These are phyloP conservation scores for Bolboschoenoplectus hybrid DNA, from an alignment of 202 grass and related monocot species.

Conservation along the genomic window DNA sequence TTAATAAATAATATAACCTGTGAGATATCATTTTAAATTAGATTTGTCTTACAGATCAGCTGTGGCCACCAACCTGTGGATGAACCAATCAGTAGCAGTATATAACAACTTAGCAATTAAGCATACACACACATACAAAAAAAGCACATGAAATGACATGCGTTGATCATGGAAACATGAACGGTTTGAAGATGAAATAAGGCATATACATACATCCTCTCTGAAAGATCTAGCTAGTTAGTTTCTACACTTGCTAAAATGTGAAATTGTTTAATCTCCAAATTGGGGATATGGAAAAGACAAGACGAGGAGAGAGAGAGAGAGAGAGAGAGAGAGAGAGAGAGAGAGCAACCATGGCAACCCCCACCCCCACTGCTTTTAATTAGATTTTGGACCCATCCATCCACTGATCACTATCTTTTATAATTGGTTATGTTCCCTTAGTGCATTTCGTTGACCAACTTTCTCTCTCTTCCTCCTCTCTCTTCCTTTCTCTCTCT, in stretches of 20 bases:
- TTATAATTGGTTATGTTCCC: constrained; percentile 39
- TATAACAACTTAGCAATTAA: background rate
- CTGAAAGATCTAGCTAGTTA: background rate
- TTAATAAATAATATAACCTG: background rate
- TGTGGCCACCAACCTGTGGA: background rate
- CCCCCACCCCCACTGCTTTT: constrained; percentile 54
- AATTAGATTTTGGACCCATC: constrained; percentile 41
- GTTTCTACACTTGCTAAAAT: background rate
- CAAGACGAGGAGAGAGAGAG: constrained; percentile 30
- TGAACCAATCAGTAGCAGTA: background rate
- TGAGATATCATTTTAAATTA: background rate
- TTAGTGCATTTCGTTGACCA: constrained; percentile 68
- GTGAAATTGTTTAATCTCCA: constrained; percentile 34
- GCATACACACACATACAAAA: background rate
- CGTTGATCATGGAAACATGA: constrained; percentile 26
- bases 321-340: no score
- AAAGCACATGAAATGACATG: constrained; percentile 10
- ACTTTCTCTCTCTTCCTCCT: constrained; percentile 32
- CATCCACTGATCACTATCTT: constrained; percentile 34
- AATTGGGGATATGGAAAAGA: constrained; percentile 43
- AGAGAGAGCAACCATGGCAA: constrained; percentile 32
- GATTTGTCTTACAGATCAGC: background rate
- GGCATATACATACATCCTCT: background rate
- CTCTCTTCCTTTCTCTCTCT: constrained; percentile 7
- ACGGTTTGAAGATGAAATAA: constrained; percentile 18